These are phyloP conservation scores for Plasmodium malariae DNA, from an alignment of 169 alveolate genomes.

Conservation along the genomic window DNA sequence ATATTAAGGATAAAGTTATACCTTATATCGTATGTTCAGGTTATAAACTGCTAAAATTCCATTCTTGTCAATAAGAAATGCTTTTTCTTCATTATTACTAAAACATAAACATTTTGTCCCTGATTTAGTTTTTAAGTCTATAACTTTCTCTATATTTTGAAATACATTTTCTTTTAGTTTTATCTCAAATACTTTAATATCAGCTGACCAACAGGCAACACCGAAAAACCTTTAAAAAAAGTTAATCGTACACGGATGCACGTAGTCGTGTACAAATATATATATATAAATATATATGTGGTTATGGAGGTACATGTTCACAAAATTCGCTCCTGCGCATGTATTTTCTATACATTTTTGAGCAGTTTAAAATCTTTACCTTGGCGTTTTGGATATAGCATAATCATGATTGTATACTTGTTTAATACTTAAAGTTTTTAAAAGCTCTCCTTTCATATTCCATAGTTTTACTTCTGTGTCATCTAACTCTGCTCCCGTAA, in stretches of 20 bases:
- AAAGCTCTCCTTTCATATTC: constrained; percentile 35
- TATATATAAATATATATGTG: no score
- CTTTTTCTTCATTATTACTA: constrained; percentile 28
- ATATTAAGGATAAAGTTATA: background rate
- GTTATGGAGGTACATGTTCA: no score
- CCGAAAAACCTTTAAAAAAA: constrained; percentile 12
- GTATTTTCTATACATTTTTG: background rate
- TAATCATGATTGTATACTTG: constrained; percentile 34
- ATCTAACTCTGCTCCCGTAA: constrained; percentile 40
- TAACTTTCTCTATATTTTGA: constrained; percentile 32
- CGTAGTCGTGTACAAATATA: background rate
- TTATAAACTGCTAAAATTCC: constrained; percentile 21
- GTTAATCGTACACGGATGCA: background rate
- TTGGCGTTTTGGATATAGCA: constrained; percentile 22
- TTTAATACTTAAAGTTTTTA: constrained; percentile 25
- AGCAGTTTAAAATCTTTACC: background rate
- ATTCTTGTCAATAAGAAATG: constrained; percentile 31
- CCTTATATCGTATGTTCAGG: constrained; percentile 51
- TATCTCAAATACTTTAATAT: constrained; percentile 33
- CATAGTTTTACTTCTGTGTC: constrained; percentile 46
- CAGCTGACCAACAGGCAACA: constrained; percentile 51
- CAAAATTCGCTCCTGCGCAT: no score
- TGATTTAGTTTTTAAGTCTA: constrained; percentile 33
- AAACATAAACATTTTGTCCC: constrained; percentile 39
- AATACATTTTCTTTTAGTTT: constrained; percentile 20